These are phyloP conservation scores for Podila verticillata DNA, from an alignment of 192 early-diverging fungal genomes.

Conservation along the genomic window DNA sequence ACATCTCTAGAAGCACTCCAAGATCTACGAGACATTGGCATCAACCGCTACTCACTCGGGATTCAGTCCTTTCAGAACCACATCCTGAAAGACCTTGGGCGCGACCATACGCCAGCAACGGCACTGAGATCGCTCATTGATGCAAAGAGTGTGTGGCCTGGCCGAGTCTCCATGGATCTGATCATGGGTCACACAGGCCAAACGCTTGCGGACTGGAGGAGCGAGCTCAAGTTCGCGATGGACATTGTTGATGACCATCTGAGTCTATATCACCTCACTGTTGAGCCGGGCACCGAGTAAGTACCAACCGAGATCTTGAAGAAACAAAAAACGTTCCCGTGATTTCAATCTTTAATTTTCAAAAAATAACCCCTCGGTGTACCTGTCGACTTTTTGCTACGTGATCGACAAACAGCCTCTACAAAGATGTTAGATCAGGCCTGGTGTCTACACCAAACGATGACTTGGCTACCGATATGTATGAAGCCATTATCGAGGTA, in stretches of 20 bases:
- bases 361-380: no score
- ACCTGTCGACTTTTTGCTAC: no score
- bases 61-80: conserved; percentile 59
- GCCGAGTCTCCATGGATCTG: conserved; percentile 59
- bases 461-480: conserved; percentile 62
- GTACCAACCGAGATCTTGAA: not conserved
- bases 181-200: conserved; percentile 63
- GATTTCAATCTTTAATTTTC: no score
- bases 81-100: conserved; percentile 51
- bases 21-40: conserved; percentile 53
- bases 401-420: conserved; percentile 31
- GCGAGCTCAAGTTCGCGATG: conserved; percentile 55
- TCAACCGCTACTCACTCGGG: conserved; percentile 64
- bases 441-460: conserved; percentile 31
- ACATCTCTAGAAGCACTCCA: conserved; percentile 33
- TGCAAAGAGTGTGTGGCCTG: conserved; percentile 55
- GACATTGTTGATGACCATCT: conserved; percentile 60
- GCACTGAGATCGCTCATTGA: conserved; percentile 51
- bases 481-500: conserved; percentile 57
- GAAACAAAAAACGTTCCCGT: no score
- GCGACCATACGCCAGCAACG: conserved; percentile 58
- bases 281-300: conserved; percentile 63
- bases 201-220: conserved; percentile 51
- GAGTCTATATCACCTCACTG: conserved; percentile 63
- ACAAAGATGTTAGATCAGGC: conserved; percentile 48